A percentile compares a stretch with the other conserved stretches of the same genome.
These are phyloP conservation scores for Carnegiea gigantea DNA, from an alignment of 179 eudicot genomes.

Conservation along the genomic window DNA sequence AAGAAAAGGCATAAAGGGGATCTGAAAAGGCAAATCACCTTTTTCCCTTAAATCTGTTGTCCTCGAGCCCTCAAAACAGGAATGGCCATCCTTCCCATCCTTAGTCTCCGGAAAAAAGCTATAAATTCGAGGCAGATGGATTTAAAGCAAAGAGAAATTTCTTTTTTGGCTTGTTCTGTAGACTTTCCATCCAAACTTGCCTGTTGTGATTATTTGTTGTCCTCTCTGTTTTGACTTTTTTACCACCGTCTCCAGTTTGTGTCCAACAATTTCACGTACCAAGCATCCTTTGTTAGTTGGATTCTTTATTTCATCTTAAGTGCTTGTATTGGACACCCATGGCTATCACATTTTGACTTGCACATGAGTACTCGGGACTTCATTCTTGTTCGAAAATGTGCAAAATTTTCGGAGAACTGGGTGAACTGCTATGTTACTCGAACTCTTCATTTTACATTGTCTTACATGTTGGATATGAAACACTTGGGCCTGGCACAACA, in stretches of 20 bases:
- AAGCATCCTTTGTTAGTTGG: neutral
- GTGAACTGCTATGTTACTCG: neutral
- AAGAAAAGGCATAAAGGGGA: neutral
- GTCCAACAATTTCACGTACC: conserved; percentile 9
- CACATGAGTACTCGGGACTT: neutral
- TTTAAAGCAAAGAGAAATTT: conserved; percentile 10
- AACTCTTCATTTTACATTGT: neutral
- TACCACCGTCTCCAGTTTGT: conserved; percentile 22
- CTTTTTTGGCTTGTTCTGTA: conserved; percentile 31
- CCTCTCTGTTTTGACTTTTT: conserved; percentile 24
- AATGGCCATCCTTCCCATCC: conserved; percentile 29
- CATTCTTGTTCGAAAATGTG: neutral
- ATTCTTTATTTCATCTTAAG: neutral
- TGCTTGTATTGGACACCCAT: neutral
- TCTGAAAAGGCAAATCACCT: conserved; percentile 23
- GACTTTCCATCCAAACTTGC: conserved; percentile 16
- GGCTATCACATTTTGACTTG: neutral
- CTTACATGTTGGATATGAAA: no score
- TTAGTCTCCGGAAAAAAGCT: conserved; percentile 10
- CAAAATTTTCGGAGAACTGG: neutral
- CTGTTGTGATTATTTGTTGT: conserved; percentile 6
- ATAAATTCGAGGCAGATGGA: conserved; percentile 19
- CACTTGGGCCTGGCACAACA: neutral
- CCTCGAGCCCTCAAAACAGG: conserved; percentile 58
- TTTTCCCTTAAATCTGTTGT: conserved; percentile 36